phyloP scores from a whole-genome alignment of 2,329 filamentous ascomycete species.

The Chaetomiaceae sp. region DNA sequence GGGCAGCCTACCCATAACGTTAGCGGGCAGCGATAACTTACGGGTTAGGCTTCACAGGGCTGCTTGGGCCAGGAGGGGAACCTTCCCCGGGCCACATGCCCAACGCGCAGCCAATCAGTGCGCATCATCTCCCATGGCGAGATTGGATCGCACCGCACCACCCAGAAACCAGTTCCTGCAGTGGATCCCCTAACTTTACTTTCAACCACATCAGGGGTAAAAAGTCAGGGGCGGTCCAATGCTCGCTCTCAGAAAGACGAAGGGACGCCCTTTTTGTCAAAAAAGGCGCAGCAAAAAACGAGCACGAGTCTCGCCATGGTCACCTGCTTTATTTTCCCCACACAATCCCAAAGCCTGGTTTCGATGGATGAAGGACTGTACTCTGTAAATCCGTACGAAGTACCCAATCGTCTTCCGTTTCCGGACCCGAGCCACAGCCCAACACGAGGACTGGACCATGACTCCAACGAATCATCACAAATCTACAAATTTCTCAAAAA shows the following conservation, averaged over 20 bases:
- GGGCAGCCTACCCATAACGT: too few species aligned
- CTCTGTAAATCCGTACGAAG: too few species aligned
- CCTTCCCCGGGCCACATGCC: conserved; percentile 16
- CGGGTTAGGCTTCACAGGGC: conserved; percentile 15
- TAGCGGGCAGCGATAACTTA: too few species aligned
- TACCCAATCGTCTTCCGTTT: neutral
- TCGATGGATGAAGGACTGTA: too few species aligned
- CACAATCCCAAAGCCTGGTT: too few species aligned
- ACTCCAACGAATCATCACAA: too few species aligned
- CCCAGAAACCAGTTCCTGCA: conserved; percentile 7
- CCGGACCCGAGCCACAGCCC: neutral
- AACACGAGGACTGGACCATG: neutral
- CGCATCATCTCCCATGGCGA: conserved; percentile 23
- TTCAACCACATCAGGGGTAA: conserved; percentile 6
- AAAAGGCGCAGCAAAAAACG: too few species aligned
- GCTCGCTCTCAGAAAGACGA: neutral
- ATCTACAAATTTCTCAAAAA: neutral
- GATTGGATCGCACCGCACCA: conserved; percentile 18
- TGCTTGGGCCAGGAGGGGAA: conserved; percentile 10
- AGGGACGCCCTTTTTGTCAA: too few species aligned
- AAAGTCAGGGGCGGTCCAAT: neutral
- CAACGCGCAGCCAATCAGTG: conserved; percentile 17
- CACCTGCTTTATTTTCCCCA: neutral
- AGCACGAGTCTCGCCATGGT: neutral
- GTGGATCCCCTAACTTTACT: conserved; percentile 13